Evolutionary conservation across 805 yeast genomes (phyloP), one percentile per base, ranked within the genome.

Genomic region (Zygosaccharomyces lentus): DNA sequence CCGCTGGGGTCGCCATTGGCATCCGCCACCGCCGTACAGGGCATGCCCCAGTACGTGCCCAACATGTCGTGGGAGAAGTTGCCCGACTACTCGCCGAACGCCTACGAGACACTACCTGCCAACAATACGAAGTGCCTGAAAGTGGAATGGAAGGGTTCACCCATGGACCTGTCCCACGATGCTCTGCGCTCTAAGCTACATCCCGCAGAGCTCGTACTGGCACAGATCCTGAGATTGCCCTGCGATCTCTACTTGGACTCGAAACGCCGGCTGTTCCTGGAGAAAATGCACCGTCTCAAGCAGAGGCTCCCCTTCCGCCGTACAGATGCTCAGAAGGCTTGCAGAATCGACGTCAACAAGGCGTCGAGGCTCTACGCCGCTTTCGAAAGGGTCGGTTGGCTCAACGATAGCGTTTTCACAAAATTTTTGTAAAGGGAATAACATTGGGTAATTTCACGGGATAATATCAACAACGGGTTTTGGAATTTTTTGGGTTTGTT

Each of bases 111-210:
- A 1, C 71, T 90, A 51, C 95, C 96, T 4, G 37, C 44, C 7
- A 78, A 72, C 52, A 82, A 80, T 58, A 70, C 76, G 46, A 81
- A 84, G 68, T 81, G 87, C 53, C 73, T 90, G 56, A 84, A 84
- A 61, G 86, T 95, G 29, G 98, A 91, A 65, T 91, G 99, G 99
- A 91, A 90, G 70, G 99, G 98, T 9, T 95, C 89, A 57, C 95
- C 97, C 30, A 89, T 91, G 96, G 95, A 87, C 65, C 75, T 91
- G 46, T 73, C 83, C 13, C 58, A 67, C 26, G 98, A 93, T 66
- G 95, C 96, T 16, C 75, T 87, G 54, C 66, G 76, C 41, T 69
- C 69, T 38, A 76, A 82, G 56, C 74, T 93, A 53, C 97, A 91
- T 66, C 97, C 97, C 0, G 96, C 96, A 4, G 99, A 91, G 68